Percentiles rank a stretch among this genome's conserved stretches.
Conservation (phyloP, 2,329 filamentous ascomycete genomes). For the Botryotinia calthae region DNA sequence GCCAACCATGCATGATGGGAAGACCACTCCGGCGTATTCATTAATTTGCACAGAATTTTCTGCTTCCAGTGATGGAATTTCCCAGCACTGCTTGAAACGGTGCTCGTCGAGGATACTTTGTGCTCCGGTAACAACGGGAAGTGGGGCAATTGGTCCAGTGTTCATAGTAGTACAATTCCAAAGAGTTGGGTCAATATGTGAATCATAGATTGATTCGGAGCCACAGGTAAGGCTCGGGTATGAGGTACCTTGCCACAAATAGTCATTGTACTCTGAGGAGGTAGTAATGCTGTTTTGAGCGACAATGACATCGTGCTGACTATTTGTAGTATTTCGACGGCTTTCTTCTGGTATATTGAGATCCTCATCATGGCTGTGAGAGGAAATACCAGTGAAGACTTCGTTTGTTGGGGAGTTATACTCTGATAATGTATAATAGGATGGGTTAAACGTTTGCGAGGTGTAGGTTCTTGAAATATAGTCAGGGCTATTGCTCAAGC, state of each 20-base stretch:
- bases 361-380: not conserved
- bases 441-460: not conserved
- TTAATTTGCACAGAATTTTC: not conserved
- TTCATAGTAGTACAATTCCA: not conserved
- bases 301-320: not conserved
- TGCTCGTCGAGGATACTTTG: not conserved
- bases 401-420: not conserved
- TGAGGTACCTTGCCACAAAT: not conserved
- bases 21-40: not conserved
- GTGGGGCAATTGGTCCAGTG: not conserved
- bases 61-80: not conserved
- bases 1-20: not conserved
- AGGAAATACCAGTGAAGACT: not conserved
- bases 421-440: not conserved
- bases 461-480: not conserved
- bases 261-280: not conserved
- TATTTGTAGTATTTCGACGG: not conserved
- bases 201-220: not conserved
- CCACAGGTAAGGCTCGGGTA: not conserved
- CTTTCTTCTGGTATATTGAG: not conserved
- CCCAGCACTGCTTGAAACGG: not conserved
- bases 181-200: not conserved
- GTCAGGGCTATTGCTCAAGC: not conserved
- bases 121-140: not conserved
- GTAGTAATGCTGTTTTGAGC: not conserved